Evolutionary conservation across 179 eudicot genomes (phyloP).

Genomic region (Patellifolia procumbens): DNA sequence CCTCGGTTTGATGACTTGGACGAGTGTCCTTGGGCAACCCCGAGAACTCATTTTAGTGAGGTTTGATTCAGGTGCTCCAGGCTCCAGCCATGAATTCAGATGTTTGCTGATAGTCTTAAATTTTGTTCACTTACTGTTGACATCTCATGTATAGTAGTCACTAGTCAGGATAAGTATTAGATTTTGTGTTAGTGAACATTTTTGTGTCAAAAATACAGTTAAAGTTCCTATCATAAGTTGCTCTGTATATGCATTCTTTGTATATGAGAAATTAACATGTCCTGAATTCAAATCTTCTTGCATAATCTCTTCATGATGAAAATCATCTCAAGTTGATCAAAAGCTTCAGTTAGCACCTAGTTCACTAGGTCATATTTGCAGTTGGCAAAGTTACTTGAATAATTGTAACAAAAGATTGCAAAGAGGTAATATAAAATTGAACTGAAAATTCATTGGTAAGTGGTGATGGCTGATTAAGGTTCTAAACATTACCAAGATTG

Average conservation of each 20-base stretch:
- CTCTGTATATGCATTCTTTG: too few species aligned
- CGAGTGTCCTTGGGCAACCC: conserved; percentile 29
- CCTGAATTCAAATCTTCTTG: too few species aligned
- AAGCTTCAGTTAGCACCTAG: too few species aligned
- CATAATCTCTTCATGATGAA: neutral
- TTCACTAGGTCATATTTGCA: neutral
- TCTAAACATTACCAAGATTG: neutral
- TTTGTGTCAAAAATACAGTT: neutral
- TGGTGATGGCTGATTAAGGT: neutral
- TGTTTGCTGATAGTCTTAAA: neutral
- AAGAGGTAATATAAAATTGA: too few species aligned
- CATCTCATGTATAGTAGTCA: neutral
- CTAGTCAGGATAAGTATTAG: neutral
- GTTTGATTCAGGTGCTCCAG: neutral
- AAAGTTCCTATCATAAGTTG: neutral
- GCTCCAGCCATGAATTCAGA: neutral
- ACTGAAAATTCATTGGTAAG: neutral
- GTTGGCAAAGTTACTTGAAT: neutral
- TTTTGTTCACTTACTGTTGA: neutral
- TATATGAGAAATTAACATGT: too few species aligned
- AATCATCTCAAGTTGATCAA: neutral
- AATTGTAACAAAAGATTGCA: neutral
- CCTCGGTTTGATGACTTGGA: conserved; percentile 14
- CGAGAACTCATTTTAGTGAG: conserved; percentile 26
- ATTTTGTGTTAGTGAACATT: neutral